Evolutionary conservation across 2,329 filamentous ascomycete species (phyloP), one percentile per base, ranked within the genome.

Genomic region (Metarhizium robertsii): DNA sequence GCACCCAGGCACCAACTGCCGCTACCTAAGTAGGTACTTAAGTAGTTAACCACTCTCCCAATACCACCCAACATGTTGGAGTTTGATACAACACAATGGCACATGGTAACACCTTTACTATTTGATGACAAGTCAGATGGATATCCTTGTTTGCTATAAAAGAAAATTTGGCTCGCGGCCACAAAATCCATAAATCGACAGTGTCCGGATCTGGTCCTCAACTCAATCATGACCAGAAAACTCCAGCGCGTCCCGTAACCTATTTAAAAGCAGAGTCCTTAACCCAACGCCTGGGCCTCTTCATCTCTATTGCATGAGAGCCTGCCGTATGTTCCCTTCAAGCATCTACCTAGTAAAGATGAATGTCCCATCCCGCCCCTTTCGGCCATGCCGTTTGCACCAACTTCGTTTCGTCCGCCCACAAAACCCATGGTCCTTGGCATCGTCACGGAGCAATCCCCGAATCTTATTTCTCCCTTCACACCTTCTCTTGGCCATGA

Each of bases 401-500:
- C 51, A 36, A 16, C 47, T 6, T 8, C 51, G 38, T 51, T 47
- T 40, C 32, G 46, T 16, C 13, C 47, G 45, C 30, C 45, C 45
- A 14, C 11, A 29, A 18, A 18, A 38, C 4, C 30, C 32, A 30
- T 50, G 48, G 30, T 34, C 48, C 29, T 25, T 38, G 43, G 14
- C 32, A 36, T 7, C 40, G 40, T 53, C 52, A 32, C 38, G 29
- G 25, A n/a, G 8, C 38, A 30, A 38, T 18, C 43, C 30, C 20
- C 47, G 30, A 34, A 53, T 55, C 36, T 29, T 38, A 40, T 30
- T 36, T 51, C 42, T 34, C 11, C 50, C 49, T 11, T 55, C 40
- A 3, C 6, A 13, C 13, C 46, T 20, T 25, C 49, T 51, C n/a
- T 48, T 47, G 20, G 70, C 67, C 53, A 77, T 59, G 57, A 73